Base-by-base conservation (phyloP, 2,329 filamentous ascomycete genomes). In the Delphinella strobiligena region DNA sequence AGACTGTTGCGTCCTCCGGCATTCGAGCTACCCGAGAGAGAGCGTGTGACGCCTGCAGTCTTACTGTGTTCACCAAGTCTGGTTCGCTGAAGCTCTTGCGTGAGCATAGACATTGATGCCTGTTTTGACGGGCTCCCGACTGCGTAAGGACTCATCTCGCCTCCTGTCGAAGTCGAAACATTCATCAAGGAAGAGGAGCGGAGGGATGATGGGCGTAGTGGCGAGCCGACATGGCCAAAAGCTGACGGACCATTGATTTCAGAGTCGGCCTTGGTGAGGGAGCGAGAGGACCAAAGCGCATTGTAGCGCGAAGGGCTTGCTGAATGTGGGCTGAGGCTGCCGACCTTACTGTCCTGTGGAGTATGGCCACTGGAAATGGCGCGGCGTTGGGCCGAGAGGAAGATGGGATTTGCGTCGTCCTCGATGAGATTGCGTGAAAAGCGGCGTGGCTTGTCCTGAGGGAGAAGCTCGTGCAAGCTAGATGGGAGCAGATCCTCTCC, bases 401-500 rank as follows among this genome's bases (percentile, higher is more conserved):
- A 58, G 3, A 48, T 48, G 1, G 54, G 55, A 4, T 54, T 59
- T 53, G 61, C 54, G 50, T 64, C 49, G 3, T 75, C 73, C 38
- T 69, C 62, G 35, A 75, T 72, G 39, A 67, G 64, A 11, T 71
- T 72, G 34, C 74, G 67, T 10, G 75, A 78, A 38, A 74, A 66
- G 14, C 75, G 67, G 34, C 75, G 67, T 55, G 72, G 67, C 50
- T 70, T 71, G 51, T 77, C 74, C 47, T 77, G 72, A 1, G 75
- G 74, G 24, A 80, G 65, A 11, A 80, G 66, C 51, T 80, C 75
- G 46, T 75, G 74, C 34, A 80, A 58, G 40, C 69, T 75, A 19
- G 70, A 82, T 0, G 89, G 91, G 8, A 96, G 69, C 52, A 91
- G 84, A 53, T 93, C 87, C 55, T 94, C 88, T 53, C 93, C 88